Evolutionary conservation across 768 basidiomycete species (phyloP), one percentile per base, ranked within the genome.

Genomic region (Macrolepiota dolichaula): DNA sequence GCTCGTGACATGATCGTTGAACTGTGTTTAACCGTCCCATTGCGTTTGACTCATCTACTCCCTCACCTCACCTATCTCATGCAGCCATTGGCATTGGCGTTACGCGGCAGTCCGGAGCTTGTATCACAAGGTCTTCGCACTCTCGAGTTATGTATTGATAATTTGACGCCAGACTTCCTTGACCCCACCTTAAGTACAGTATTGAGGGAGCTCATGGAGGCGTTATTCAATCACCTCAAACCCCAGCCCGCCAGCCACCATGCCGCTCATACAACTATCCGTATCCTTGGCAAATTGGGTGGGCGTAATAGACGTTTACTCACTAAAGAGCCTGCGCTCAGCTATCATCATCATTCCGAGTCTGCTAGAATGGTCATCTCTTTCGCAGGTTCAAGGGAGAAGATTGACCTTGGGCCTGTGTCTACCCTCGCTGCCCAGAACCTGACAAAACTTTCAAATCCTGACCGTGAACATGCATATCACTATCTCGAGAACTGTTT

Each of bases 91-190:
- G 94, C 96, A 2, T 80, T 96, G 53, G 95, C 97, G 7, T 77
- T 99, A 55, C 85, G 89, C 54, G 95, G 95, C 38, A 86, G 84
- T 40, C 84, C 88, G 5, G 97, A 99, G 57, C 85, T 97, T 50
- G 91, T 98, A 57, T 89, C 94, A 24, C 97, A 99, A 77, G 97
- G 97, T 49, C 78, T 99, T 25, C 85, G 97, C 5, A 99, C 97
- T 0, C 84, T 99, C 61, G 97, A 99, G 73, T 81, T 99, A n/a
- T 98, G 96, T 75, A 96, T 98, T 68, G 97, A 99, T 77, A 99
- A 98, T 70, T 83, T 99, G 27, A 97, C 94, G 0, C 94, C 94
- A 1, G 97, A 98, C 74, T 98, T 98, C 78, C 82, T 99, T 29
- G 96, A 98, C 68, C 97, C 97, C 2, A 96, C 94, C 1, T 85